Percentiles rank a stretch among this genome's conserved stretches.
Conservation (phyloP, 2,329 filamentous ascomycete genomes). For the Colletotrichum lentis region DNA sequence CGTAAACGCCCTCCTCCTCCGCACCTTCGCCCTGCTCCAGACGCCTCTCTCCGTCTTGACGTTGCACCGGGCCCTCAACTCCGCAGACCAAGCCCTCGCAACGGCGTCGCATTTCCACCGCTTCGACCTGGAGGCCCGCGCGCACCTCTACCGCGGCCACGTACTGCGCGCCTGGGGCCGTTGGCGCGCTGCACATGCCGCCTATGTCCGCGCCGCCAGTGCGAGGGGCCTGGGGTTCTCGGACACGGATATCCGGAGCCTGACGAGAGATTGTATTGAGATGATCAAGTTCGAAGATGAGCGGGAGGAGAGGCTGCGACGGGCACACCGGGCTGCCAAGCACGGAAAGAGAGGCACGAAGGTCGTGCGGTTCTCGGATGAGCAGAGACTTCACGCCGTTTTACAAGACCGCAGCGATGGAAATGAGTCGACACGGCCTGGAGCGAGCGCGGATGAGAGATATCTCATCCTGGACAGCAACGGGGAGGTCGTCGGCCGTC, state of each 20-base stretch:
- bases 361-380: conserved; percentile 16
- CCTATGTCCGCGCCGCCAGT: conserved; percentile 40
- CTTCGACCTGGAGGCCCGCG: conserved; percentile 39
- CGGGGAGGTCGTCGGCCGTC: conserved; percentile 29
- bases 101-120: conserved; percentile 34
- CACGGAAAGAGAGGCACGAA: not conserved
- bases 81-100: conserved; percentile 38
- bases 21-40: conserved; percentile 32
- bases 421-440: not conserved
- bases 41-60: conserved; percentile 25
- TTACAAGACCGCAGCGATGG: not conserved
- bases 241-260: conserved; percentile 19
- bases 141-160: conserved; percentile 41
- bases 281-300: conserved; percentile 23
- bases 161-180: conserved; percentile 39
- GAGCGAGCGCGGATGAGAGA: not conserved
- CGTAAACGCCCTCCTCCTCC: conserved; percentile 37
- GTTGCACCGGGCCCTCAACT: conserved; percentile 35
- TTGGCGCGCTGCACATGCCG: conserved; percentile 40
- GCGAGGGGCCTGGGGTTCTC: conserved; percentile 29
- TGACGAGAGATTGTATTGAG: conserved; percentile 30
- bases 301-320: not conserved
- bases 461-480: conserved; percentile 17
- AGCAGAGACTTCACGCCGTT: not conserved
- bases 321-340: not conserved